A percentile compares a stretch with the other conserved stretches of the same genome.
These are phyloP conservation scores for Erucastrum elatum DNA, from an alignment of 345 rosid genomes.

Conservation along the genomic window DNA sequence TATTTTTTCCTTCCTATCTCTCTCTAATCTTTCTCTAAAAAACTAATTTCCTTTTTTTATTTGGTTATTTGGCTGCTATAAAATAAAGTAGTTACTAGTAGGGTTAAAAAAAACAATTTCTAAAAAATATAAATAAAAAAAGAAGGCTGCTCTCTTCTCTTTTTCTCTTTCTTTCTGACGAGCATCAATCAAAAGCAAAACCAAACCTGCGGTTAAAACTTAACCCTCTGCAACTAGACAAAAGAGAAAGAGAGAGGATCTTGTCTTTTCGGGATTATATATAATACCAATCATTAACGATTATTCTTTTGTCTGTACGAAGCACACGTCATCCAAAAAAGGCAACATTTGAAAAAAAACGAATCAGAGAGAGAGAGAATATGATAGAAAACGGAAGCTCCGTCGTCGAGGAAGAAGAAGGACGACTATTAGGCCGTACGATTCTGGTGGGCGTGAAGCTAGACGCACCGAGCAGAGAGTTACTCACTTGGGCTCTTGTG, in stretches of 20 bases:
- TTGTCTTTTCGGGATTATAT: conserved; percentile 14
- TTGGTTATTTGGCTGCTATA: no score
- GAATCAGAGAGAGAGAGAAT: conserved; percentile 8
- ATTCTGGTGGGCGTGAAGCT: conserved; percentile 86
- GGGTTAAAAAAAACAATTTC: conserved; percentile 4
- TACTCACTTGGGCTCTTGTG: conserved; percentile 89
- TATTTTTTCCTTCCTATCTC: no score
- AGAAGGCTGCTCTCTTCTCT: conserved; percentile 38
- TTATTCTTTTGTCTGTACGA: conserved; percentile 25
- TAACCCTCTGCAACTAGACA: conserved; percentile 27
- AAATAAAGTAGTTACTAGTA: not conserved
- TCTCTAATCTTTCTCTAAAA: no score
- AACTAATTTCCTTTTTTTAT: no score
- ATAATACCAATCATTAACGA: conserved; percentile 33
- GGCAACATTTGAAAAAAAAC: conserved; percentile 9
- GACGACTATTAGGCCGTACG: conserved; percentile 40
- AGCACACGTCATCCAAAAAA: conserved; percentile 25
- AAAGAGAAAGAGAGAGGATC: conserved; percentile 7
- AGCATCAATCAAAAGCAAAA: conserved; percentile 53
- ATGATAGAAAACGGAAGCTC: conserved; percentile 45
- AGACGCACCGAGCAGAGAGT: conserved; percentile 72
- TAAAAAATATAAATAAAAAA: not conserved
- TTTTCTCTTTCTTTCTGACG: conserved; percentile 39
- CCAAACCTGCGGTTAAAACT: conserved; percentile 62
- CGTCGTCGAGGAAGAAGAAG: conserved; percentile 29